These are phyloP conservation scores for Vigna radiata DNA, from an alignment of 306 rosid species.

Conservation along the genomic window DNA sequence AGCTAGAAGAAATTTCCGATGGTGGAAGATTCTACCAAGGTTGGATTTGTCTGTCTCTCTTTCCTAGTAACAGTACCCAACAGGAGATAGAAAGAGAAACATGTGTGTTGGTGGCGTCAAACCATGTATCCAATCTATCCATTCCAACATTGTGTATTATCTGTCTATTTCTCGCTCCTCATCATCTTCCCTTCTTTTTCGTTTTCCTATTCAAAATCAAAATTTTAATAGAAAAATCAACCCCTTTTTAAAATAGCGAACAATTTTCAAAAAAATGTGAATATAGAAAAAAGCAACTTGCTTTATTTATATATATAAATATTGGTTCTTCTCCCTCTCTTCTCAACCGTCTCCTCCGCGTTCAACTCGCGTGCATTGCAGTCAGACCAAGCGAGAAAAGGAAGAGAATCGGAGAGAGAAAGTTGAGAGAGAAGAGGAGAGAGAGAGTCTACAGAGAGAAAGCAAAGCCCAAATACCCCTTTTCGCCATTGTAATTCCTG, in stretches of 20 bases:
- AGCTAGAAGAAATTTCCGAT: too few relatives aligned
- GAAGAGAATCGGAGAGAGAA: conserved; percentile 38
- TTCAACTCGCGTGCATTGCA: conserved; percentile 79
- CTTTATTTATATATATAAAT: conserved; percentile 33
- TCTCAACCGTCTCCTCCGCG: conserved; percentile 84
- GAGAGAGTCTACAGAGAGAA: conserved; percentile 26
- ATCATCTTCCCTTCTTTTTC: conserved; percentile 23
- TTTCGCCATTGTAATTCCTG: conserved; percentile 32
- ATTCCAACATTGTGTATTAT: background rate
- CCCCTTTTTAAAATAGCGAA: background rate
- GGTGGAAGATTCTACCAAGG: background rate
- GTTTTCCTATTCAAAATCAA: conserved; percentile 34
- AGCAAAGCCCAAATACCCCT: conserved; percentile 27
- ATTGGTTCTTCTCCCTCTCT: conserved; percentile 41
- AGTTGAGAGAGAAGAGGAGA: background rate
- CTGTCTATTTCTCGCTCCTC: conserved; percentile 29
- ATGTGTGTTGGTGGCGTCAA: conserved; percentile 47
- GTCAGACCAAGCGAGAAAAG: conserved; percentile 50
- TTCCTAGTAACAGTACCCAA: conserved; percentile 38
- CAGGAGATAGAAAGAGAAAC: background rate
- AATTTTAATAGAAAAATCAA: conserved; percentile 4
- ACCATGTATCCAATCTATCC: conserved; percentile 21
- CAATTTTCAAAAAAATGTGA: conserved; percentile 25
- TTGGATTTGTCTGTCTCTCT: conserved; percentile 26
- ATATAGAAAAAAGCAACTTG: conserved; percentile 35